phyloP scores from a whole-genome alignment of 257 asterid genomes.

The Eucommia ulmoides region DNA sequence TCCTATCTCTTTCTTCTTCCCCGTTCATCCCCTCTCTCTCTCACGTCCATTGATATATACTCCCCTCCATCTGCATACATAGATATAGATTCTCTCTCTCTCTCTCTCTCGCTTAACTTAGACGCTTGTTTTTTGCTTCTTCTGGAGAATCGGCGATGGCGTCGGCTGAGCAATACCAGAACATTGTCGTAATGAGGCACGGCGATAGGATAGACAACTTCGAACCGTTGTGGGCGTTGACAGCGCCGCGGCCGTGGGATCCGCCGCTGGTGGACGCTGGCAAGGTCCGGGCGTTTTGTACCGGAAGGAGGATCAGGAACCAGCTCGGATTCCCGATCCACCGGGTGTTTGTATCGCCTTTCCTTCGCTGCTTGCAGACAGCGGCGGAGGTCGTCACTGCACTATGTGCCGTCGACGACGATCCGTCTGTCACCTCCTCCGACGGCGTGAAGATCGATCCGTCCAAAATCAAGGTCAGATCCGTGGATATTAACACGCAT shows the following conservation, averaged over 20 bases:
- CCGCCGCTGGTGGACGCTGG: slow-evolving; percentile 81
- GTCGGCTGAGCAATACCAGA: slow-evolving; percentile 18
- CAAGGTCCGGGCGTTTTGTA: slow-evolving; percentile 50
- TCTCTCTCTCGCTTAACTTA: not conserved
- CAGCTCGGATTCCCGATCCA: slow-evolving; percentile 50
- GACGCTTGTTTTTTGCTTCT: too few species aligned
- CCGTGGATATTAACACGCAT: too few species aligned
- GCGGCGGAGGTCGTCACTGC: slow-evolving; percentile 60
- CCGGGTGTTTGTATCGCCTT: slow-evolving; percentile 74
- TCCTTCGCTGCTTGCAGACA: slow-evolving; percentile 81
- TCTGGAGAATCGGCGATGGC: not conserved
- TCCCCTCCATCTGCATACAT: too few species aligned
- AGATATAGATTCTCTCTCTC: not conserved
- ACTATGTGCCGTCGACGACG: slow-evolving; percentile 40
- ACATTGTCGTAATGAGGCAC: slow-evolving; percentile 88
- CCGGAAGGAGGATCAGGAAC: slow-evolving; percentile 45
- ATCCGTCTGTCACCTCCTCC: slow-evolving; percentile 16
- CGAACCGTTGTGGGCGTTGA: slow-evolving; percentile 54
- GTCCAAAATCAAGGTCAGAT: slow-evolving; percentile 56
- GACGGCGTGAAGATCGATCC: slow-evolving; percentile 50
- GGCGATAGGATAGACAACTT: slow-evolving; percentile 80
- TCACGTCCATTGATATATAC: not conserved
- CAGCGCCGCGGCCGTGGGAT: slow-evolving; percentile 83
- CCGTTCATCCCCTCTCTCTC: not conserved
- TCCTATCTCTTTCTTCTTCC: not conserved